phyloP scores from a whole-genome alignment of 768 basidiomycete species.

The Hericium rajendrae region DNA sequence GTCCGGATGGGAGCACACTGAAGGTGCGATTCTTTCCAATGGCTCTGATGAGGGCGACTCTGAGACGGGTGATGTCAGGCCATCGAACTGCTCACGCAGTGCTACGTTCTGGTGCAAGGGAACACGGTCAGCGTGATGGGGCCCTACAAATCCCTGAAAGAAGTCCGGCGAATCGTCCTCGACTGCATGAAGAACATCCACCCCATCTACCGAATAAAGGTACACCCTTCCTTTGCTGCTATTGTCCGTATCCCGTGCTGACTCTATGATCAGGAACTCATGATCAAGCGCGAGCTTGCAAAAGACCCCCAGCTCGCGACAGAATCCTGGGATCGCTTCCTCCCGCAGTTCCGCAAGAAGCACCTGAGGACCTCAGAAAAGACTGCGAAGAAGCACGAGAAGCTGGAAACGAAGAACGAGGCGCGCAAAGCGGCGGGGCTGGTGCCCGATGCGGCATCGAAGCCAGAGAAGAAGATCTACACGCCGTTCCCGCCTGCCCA shows the following conservation, averaged over 20 bases:
- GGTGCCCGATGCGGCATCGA: constrained; percentile 29
- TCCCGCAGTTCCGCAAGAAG: constrained; percentile 89
- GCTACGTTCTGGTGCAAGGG: constrained; percentile 96
- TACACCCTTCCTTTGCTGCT: constrained; percentile 20
- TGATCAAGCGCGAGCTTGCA: constrained; percentile 95
- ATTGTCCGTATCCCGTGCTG: background rate
- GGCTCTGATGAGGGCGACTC: background rate
- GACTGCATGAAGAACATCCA: constrained; percentile 99
- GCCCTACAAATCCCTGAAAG: constrained; percentile 88
- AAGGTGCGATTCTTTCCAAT: constrained; percentile 49
- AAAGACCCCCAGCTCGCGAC: constrained; percentile 94
- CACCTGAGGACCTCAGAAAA: constrained; percentile 93
- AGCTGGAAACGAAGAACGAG: constrained; percentile 45
- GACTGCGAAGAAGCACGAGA: constrained; percentile 83
- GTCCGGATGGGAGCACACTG: constrained; percentile 92
- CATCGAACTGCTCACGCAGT: constrained; percentile 91
- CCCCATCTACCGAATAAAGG: constrained; percentile 98
- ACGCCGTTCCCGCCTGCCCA: constrained; percentile 99
- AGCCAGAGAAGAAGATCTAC: constrained; percentile 79
- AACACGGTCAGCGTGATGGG: constrained; percentile 99
- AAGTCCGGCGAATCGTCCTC: constrained; percentile 90
- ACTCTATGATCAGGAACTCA: constrained; percentile 61
- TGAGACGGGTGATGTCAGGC: constrained; percentile 44
- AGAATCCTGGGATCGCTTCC: constrained; percentile 95
- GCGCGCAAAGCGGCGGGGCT: constrained; percentile 62